Evolutionary conservation across 2,329 filamentous ascomycete species (phyloP), one percentile per base, ranked within the genome.

Genomic region (Fusarium sacchari): DNA sequence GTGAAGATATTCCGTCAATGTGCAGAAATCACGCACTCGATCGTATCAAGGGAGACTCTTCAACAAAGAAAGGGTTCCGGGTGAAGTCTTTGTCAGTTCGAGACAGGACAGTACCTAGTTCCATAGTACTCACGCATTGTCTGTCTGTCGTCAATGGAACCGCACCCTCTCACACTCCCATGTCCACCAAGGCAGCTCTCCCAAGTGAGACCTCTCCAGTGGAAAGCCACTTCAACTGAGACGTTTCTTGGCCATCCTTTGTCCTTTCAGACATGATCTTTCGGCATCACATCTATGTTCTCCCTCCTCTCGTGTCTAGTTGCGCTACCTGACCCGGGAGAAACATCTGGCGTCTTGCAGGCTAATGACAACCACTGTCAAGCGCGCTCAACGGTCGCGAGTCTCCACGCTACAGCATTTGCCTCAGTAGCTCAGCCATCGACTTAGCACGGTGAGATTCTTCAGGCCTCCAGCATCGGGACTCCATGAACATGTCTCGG

Each of bases 1-100:
- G 49, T 72, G 67, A 74, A 74, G 66, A 72, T 69, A 55, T 64
- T 57, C 32, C 47, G 71, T 59, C 47, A 37, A 32, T 40, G 39
- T 24, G 52, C 30, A 50, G 64, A 65, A 57, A 50, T 59, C 49
- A 52, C 36, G 44, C 60, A 49, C 30, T 26, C 55, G 15, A 26
- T 20, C 20, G 20, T 26, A 26, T 32, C 46, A 60, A 56, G 70
- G 65, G 66, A 71, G 61, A 44, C 24, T 73, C 46, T 67, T 44
- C 28, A 55, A 47, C 30, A 57, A 39, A 40, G 34, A 57, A 58
- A 34, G 44, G 39, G 46, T 57, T 42, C 64, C 39, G 43, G 40
- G 58, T 34, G 43, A 46, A 59, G 63, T 39, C 56, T 60, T 60
- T 43, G 46, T 55, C 49, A 43, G 43, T 43, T 36, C 43, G 37